Evolutionary conservation across 2,329 filamentous ascomycete species (phyloP).

Genomic region (Ophiosphaerella narmari): DNA sequence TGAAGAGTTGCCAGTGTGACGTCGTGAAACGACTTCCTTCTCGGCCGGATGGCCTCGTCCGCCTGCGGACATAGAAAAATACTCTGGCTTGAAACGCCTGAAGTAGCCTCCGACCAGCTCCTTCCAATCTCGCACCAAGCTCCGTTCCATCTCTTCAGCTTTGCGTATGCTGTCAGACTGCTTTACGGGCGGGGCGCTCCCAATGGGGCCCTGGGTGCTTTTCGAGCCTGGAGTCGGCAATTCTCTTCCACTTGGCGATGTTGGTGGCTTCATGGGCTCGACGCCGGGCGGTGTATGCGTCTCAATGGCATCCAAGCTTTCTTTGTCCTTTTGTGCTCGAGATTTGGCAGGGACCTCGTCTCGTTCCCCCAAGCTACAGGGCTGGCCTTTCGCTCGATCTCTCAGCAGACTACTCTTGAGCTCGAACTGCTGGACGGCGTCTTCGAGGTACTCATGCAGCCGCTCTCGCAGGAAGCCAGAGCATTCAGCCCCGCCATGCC

Average conservation of each 20-base stretch:
- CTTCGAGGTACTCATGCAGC: conserved; percentile 87
- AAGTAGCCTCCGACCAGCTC: conserved; percentile 92
- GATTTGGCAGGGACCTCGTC: conserved; percentile 23
- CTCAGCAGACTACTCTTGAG: conserved; percentile 71
- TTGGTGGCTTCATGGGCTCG: conserved; percentile 46
- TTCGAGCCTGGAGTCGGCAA: conserved; percentile 33
- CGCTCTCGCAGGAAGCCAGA: conserved; percentile 83
- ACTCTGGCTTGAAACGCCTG: conserved; percentile 80
- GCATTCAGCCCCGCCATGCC: conserved; percentile 89
- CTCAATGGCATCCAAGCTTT: conserved; percentile 51
- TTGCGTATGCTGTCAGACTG: conserved; percentile 59
- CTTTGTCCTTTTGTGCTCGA: conserved; percentile 38
- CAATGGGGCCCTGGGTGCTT: conserved; percentile 24
- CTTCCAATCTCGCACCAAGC: conserved; percentile 77
- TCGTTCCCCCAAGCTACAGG: conserved; percentile 31
- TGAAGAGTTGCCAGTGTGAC: conserved; percentile 27
- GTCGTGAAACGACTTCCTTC: conserved; percentile 34
- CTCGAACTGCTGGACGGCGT: conserved; percentile 75
- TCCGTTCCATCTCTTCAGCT: conserved; percentile 70
- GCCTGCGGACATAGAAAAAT: conserved; percentile 63
- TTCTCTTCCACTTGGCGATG: conserved; percentile 22
- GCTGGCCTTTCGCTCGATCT: conserved; percentile 25
- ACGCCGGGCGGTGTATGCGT: conserved; percentile 53
- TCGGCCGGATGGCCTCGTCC: conserved; percentile 42
- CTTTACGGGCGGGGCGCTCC: conserved; percentile 35